Evolutionary conservation across 495 filamentous ascomycete genomes (phyloP), one percentile per base, ranked within the genome.

Genomic region (Trichoderma reesei): DNA sequence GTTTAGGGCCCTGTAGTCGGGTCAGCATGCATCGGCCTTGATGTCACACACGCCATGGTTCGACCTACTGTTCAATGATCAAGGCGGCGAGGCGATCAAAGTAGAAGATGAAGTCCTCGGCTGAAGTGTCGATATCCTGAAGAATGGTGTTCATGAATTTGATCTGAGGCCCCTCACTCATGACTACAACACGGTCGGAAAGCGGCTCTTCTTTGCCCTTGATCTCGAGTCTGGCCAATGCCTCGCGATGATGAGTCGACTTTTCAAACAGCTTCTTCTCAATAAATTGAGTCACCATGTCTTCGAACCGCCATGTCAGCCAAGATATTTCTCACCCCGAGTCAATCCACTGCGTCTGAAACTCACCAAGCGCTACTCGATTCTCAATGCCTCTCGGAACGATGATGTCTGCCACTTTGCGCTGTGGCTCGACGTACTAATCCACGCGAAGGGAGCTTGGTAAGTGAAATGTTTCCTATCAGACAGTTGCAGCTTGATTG

Each of bases 51-150:
- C 48, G 10, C 14, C 2, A 41, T 13, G 26, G 16, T 37, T 6
- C 10, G 18, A 70, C 75, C 68, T 78, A 91, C 85, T 85, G 85
- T 73, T 97, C 92, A 37, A 98, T 84, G 7, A 98, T 79, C n/a
- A 97, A 76, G 1, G 86, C 85, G 3, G 87, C 83, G 41, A 98
- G 76, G 20, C 94, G 86, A 75, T 98, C 90, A 69, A 97, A 96
- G 73, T 96, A 96, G 74, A 97, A 98, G 63, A 96, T 90, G 71
- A 96, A 98, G 66, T 97, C 92, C 67, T 96, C 94, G 46, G 88
- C 83, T 11, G 86, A 76, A 1, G 88, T 93, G 48, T 88, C 82
- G 31, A 88, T 89, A 70, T 91, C 81, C 69, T 93, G 90, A 37
- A 98, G 84, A 61, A 97, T 88, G 0, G 92, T 96, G 73, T 89